Evolutionary conservation across 2,329 filamentous ascomycete species (phyloP).

Genomic region (Ophiostoma sp.): DNA sequence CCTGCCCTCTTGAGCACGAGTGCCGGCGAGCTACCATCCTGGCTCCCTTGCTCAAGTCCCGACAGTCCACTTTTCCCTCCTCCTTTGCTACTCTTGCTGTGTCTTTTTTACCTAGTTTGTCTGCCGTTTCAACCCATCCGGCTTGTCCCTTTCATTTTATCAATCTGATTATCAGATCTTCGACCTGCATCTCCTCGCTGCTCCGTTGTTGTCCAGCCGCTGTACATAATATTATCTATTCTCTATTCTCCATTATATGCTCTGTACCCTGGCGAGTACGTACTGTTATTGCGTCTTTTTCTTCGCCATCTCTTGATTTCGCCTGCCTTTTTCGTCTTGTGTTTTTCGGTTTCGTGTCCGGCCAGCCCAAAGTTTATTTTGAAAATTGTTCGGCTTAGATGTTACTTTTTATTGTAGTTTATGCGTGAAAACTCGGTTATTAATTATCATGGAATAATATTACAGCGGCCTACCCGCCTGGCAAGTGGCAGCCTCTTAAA

Average conservation of each 20-base stretch:
- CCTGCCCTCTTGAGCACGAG: constrained; percentile 13
- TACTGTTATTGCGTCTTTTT: not conserved
- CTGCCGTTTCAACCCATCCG: constrained; percentile 10
- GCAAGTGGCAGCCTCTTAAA: not conserved
- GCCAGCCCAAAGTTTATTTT: not conserved
- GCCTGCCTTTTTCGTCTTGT: not conserved
- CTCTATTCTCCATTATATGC: not conserved
- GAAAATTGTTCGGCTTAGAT: not conserved
- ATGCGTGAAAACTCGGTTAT: constrained; percentile 5
- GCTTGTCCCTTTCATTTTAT: constrained; percentile 15
- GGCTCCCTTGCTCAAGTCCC: constrained; percentile 11
- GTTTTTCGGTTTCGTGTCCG: not conserved
- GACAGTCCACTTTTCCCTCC: not conserved
- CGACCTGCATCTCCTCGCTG: not conserved
- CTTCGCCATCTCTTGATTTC: not conserved
- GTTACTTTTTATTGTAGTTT: not conserved
- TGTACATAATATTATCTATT: too few species aligned
- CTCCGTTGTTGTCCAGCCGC: constrained; percentile 3
- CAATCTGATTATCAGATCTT: constrained; percentile 17
- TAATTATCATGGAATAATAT: constrained; percentile 1
- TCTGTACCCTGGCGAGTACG: not conserved
- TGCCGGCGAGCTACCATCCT: constrained; percentile 3
- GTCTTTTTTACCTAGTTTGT: not conserved
- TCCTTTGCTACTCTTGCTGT: not conserved
- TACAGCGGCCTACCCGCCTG: not conserved